Evolutionary conservation across 139 green algal species (phyloP), one percentile per base, ranked within the genome.

Genomic region (Mesotaenium endlicherianum): DNA sequence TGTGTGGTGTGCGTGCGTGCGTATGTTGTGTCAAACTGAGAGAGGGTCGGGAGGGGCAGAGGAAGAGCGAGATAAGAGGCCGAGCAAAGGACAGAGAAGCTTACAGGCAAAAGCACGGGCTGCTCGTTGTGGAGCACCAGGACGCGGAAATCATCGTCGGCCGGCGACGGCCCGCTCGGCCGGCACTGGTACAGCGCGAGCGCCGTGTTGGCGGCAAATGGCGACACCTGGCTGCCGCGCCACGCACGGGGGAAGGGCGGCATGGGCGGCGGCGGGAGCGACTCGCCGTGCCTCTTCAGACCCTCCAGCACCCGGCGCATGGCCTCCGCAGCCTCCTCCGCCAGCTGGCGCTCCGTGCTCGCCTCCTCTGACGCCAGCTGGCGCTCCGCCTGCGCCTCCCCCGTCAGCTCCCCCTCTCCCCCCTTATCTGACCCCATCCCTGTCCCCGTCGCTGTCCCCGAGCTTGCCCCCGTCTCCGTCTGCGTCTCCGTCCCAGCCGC

Each of bases 91-190:
- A 31, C 5, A 34, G 16, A 4, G 30, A 31, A 82, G 5, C 75
- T 77, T 79, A 82, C 75, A 34, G 77, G 77, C 77, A 84, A 30
- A 3, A 34, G 3, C 67, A 84, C 77, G 5, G 77, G 77, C 39
- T 47, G 5, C 77, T 84, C 77, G 49, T 84, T 84, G 69, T 84
- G 77, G 3, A 84, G 67, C 67, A 6, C 77, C 60, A 84, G 36
- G 6, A 84, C 77, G 3, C n/a, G 43, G 58, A 82, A 82, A 5
- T 82, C 55, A 81, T 82, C 75, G 30, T 75, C 75, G n/a, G 6
- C 42, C 11, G 39, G 31, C 5, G 38, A 41, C n/a, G n/a, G n/a
- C n/a, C n/a, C n/a, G n/a, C n/a, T 75, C 75, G n/a, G 6, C 42
- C 11, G 39, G 31, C 5, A 41, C 47, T 83, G 64, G 42, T 84